Base-by-base conservation (phyloP, 768 basidiomycete species). In the Boletus rubroflammeus region DNA sequence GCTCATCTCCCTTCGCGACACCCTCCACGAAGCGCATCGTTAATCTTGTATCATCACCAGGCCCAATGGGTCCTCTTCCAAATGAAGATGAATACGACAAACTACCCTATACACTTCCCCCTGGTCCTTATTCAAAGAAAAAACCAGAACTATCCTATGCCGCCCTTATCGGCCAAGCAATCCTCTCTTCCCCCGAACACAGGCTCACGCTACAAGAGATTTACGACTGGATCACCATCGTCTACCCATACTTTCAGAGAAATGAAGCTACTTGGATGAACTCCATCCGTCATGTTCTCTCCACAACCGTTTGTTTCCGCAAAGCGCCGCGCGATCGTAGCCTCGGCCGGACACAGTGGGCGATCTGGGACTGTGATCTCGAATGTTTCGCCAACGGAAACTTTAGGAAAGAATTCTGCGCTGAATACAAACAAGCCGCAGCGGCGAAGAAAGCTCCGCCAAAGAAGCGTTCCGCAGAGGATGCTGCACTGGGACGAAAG, bases 211-310 rank as follows among this genome's bases (percentile, higher is more conserved):
- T 98, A 25, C 90, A 95, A 68, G 93, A 98, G 68, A 97, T 99
- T 59, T 98, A 98, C 66, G 87, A 91, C 67, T 99, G 84, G 81
- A 95, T 99, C 64, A 92, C 91, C 43, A 90, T 88, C 39, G 90
- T 91, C 9, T 95, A 93, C 72, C 95, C 97, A 7, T 85, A 86
- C 67, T 99, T 92, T 75, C 92, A 93, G 71, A 87, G 90, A 54
- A 88, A 88, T 21, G 94, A 98, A 63, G 82, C 88, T 4, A 96
- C 93, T 6, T 98, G 96, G 96, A 94, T 95, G 84, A 97, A 97
- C 71, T 95, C 93, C 51, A 93, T 98, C 55, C 83, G 96, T n/a
- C 95, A 98, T 71, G 94, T 95, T 45, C 79, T 98, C 25, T 93
- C 90, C 59, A 92, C 94, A 3, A 96, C 95, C 41, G 83, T 88